phyloP scores from a whole-genome alignment of 305 asterid genomes.

The Nicotiana rustica region DNA sequence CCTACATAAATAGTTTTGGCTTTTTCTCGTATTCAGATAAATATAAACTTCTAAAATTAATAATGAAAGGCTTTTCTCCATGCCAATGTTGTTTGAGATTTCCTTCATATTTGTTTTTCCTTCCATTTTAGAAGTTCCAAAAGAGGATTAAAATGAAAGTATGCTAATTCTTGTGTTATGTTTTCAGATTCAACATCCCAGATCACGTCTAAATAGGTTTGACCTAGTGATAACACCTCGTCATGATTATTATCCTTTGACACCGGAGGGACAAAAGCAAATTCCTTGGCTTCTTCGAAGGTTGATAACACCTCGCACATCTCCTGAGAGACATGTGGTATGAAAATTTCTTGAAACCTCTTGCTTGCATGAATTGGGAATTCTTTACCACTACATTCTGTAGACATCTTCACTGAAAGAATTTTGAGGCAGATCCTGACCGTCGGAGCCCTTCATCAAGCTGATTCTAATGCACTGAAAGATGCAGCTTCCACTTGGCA shows the following conservation, averaged over 20 bases:
- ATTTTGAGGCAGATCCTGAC: slow-evolving; percentile 67
- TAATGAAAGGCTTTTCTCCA: neutral
- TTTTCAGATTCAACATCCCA: slow-evolving; percentile 88
- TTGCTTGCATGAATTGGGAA: slow-evolving; percentile 33
- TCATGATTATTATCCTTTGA: slow-evolving; percentile 84
- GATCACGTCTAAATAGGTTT: slow-evolving; percentile 76
- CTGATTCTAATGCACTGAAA: slow-evolving; percentile 70
- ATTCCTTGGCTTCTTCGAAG: slow-evolving; percentile 70
- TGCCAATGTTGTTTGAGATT: slow-evolving; percentile 17
- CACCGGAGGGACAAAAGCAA: slow-evolving; percentile 72
- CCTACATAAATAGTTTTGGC: neutral
- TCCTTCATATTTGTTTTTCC: neutral
- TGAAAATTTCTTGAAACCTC: slow-evolving; percentile 38
- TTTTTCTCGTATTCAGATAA: neutral
- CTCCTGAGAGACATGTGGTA: slow-evolving; percentile 82
- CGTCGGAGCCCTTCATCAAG: slow-evolving; percentile 84
- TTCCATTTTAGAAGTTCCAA: neutral
- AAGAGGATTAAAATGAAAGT: slow-evolving; percentile 10
- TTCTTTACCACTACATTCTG: slow-evolving; percentile 13
- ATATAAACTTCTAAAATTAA: neutral
- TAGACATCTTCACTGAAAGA: slow-evolving; percentile 20
- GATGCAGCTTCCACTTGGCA: slow-evolving; percentile 80
- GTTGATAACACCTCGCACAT: slow-evolving; percentile 76
- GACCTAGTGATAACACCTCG: slow-evolving; percentile 82
- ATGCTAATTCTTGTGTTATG: slow-evolving; percentile 31